phyloP scores from a whole-genome alignment of 345 rosid species.

The Geranium brycei region DNA sequence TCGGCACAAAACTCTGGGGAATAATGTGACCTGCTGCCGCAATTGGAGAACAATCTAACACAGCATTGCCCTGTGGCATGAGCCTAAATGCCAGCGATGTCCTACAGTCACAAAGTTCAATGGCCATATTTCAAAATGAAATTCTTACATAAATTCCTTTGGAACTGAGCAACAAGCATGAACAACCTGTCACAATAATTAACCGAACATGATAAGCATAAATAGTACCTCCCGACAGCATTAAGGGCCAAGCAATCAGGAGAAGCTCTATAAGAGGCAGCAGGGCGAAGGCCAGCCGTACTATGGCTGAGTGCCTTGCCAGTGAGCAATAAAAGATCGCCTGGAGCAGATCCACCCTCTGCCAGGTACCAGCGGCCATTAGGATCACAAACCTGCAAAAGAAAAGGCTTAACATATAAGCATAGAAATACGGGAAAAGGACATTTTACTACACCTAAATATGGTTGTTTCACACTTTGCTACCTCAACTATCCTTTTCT shows the following conservation, averaged over 20 bases:
- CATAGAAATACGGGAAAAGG: too few species aligned
- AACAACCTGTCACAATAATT: slow-evolving; percentile 3
- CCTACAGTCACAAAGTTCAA: slow-evolving; percentile 30
- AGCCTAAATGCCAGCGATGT: slow-evolving; percentile 78
- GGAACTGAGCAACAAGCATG: slow-evolving; percentile 4
- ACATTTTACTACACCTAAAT: too few species aligned
- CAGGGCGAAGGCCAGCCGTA: slow-evolving; percentile 93
- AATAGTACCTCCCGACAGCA: slow-evolving; percentile 60
- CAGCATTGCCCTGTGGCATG: slow-evolving; percentile 89
- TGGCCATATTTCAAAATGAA: background rate
- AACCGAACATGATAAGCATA: slow-evolving; percentile 4
- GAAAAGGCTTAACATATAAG: slow-evolving; percentile 4
- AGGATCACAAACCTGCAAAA: slow-evolving; percentile 79
- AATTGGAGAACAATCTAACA: slow-evolving; percentile 91
- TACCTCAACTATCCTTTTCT: too few species aligned
- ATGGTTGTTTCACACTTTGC: too few species aligned
- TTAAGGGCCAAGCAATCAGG: slow-evolving; percentile 40
- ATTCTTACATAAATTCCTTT: background rate
- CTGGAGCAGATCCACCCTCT: slow-evolving; percentile 59
- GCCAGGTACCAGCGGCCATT: slow-evolving; percentile 94
- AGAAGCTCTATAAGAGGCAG: slow-evolving; percentile 58
- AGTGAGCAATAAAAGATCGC: slow-evolving; percentile 71
- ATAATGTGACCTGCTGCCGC: slow-evolving; percentile 93
- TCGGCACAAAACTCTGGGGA: slow-evolving; percentile 81
- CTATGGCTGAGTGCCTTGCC: slow-evolving; percentile 91